These are phyloP conservation scores for Backusella mclennaniae DNA, from an alignment of 192 early-diverging fungal genomes.

Conservation along the genomic window DNA sequence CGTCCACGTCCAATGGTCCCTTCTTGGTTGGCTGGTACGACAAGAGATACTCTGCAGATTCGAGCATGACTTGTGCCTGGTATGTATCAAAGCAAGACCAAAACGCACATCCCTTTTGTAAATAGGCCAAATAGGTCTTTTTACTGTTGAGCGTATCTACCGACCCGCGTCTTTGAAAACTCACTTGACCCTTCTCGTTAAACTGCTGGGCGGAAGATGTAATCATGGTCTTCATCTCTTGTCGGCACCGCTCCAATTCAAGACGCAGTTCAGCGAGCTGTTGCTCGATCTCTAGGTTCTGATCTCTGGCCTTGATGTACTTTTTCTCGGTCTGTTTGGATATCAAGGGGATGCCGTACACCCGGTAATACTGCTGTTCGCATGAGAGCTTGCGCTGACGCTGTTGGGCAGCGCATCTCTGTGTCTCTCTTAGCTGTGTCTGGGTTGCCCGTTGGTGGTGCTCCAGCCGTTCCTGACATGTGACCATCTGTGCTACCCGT, in stretches of 20 bases:
- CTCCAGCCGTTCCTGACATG: not conserved
- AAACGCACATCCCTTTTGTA: not conserved
- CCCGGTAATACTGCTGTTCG: not conserved
- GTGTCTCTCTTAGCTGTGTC: not conserved
- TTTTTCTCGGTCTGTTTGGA: not conserved
- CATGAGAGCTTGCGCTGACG: not conserved
- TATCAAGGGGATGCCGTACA: not conserved
- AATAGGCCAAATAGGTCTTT: not conserved
- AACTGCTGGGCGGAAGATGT: not conserved
- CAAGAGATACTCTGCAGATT: not conserved
- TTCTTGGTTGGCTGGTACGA: not conserved
- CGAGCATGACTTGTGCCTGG: not conserved
- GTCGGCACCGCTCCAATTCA: not conserved
- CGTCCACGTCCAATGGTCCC: not conserved
- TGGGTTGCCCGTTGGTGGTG: not conserved
- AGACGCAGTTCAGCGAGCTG: not conserved
- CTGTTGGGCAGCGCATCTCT: not conserved
- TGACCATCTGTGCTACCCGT: not conserved
- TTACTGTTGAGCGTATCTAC: not conserved
- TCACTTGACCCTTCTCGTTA: not conserved
- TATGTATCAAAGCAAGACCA: constrained; percentile 10
- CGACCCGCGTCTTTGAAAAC: not conserved
- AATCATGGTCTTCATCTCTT: not conserved
- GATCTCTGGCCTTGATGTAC: constrained; percentile 5
- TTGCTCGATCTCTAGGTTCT: not conserved